Evolutionary conservation across 495 filamentous ascomycete genomes (phyloP), one percentile per base, ranked within the genome.

Genomic region (Aspergillus sclerotiicarbonarius): DNA sequence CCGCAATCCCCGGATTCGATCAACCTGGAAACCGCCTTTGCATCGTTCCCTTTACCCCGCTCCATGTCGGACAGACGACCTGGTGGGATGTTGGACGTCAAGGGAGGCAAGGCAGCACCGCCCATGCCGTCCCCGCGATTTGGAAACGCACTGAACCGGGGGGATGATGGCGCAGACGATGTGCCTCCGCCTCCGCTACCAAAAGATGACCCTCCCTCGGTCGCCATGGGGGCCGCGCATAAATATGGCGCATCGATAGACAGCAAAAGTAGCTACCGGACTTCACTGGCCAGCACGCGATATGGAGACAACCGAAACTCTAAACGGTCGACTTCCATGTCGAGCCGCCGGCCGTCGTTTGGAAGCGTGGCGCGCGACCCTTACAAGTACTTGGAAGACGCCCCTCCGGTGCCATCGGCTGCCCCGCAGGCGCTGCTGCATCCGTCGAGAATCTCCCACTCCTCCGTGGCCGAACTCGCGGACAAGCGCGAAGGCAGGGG

Each of bases 21-120:
- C 29, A 82, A 84, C 57, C 66, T 84, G 51, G 87, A 89, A 54
- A 79, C 71, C 48, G 78, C 83, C 0, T 88, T 89, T 59, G 84
- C 87, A 8, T 78, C 68, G 56, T 88, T 87, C 68, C 85, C 77
- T 50, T 79, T 75, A 67, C 68, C 70, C 2, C 76, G 68, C 18
- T 72, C 76, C 31, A 71, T 77, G 62, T 67, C 69, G 7, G 65
- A 64, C 15, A 60, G 67, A 44, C 58, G 51, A 16, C 61, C 71
- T 1, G 58, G 62, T n/a, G 64, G 63, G 16, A 58, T 62, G 35
- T 31, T 41, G 15, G 39, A 52, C 2, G 30, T 64, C 2, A 58
- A 59, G 20, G 45, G 48, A 12, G 30, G 39, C 4, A 59, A 33
- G 9, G 59, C 62, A 5, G 48, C 56, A 66, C 76, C 58, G 1